phyloP scores from a whole-genome alignment of 148 eudicot genomes.

The Vaccinium macrocarpon region DNA sequence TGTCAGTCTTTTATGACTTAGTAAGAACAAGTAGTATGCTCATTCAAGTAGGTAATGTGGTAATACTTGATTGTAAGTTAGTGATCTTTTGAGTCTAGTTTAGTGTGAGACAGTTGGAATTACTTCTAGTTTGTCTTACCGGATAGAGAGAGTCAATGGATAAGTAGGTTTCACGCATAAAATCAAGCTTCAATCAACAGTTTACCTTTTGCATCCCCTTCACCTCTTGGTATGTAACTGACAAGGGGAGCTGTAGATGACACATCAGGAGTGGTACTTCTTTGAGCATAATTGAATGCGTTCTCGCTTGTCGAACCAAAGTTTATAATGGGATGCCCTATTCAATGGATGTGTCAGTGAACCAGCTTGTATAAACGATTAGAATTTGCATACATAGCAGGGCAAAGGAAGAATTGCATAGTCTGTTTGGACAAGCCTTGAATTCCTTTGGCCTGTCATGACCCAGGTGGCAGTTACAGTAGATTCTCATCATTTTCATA shows the following conservation, averaged over 20 bases:
- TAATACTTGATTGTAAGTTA: background rate
- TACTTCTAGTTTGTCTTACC: background rate
- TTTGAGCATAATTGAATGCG: background rate
- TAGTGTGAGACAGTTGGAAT: background rate
- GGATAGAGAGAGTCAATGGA: background rate
- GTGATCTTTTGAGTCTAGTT: background rate
- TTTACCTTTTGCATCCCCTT: background rate
- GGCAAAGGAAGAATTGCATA: background rate
- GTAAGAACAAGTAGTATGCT: background rate
- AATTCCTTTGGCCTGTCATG: background rate
- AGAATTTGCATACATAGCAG: background rate
- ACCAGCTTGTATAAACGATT: background rate
- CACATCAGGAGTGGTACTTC: background rate
- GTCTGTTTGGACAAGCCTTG: background rate
- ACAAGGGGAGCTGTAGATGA: background rate
- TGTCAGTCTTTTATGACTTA: background rate
- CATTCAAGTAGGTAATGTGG: background rate
- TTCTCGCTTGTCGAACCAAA: background rate
- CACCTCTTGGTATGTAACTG: background rate
- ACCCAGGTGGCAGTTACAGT: background rate
- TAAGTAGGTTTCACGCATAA: background rate
- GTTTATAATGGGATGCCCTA: background rate
- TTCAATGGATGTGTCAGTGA: background rate
- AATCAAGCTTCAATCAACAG: background rate
- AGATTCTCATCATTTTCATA: background rate